Evolutionary conservation across 306 rosid species (phyloP).

Genomic region (Quercus bicolor): DNA sequence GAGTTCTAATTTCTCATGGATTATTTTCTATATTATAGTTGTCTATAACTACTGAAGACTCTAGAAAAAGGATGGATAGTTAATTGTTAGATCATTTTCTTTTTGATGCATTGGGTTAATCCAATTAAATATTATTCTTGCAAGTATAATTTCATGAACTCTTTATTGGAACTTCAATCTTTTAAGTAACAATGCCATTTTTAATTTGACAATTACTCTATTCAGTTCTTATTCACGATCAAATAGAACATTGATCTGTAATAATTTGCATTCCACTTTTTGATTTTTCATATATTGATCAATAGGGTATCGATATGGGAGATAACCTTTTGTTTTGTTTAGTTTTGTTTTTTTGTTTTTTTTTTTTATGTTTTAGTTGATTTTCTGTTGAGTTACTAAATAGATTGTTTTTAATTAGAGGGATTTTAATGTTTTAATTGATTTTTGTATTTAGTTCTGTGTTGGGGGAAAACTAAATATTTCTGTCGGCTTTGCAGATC

Average conservation of each 20-base stretch:
- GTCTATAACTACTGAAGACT: not conserved
- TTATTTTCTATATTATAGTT: not conserved
- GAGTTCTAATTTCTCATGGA: slow-evolving; percentile 44
- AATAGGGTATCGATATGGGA: not conserved
- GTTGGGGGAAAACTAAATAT: not conserved
- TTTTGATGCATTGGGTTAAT: not conserved
- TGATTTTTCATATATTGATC: not conserved
- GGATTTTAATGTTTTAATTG: not conserved
- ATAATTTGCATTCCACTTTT: not conserved
- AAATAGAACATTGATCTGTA: too few species aligned
- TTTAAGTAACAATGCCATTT: not conserved
- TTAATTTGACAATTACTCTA: not conserved
- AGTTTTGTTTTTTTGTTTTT: not conserved
- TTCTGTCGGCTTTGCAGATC: slow-evolving; percentile 49
- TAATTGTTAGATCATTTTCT: not conserved
- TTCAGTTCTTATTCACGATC: not conserved
- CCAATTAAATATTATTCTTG: not conserved
- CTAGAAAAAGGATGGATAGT: not conserved
- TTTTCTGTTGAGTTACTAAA: not conserved
- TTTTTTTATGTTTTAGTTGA: not conserved
- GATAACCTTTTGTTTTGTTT: not conserved
- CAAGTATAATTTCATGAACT: not conserved
- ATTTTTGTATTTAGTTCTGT: not conserved
- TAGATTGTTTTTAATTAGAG: not conserved
- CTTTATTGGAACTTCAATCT: not conserved